Percentiles rank a stretch among this genome's conserved stretches.
phyloP scores from a whole-genome alignment of 78 protist species.

The Chrysochromulina parva region DNA sequence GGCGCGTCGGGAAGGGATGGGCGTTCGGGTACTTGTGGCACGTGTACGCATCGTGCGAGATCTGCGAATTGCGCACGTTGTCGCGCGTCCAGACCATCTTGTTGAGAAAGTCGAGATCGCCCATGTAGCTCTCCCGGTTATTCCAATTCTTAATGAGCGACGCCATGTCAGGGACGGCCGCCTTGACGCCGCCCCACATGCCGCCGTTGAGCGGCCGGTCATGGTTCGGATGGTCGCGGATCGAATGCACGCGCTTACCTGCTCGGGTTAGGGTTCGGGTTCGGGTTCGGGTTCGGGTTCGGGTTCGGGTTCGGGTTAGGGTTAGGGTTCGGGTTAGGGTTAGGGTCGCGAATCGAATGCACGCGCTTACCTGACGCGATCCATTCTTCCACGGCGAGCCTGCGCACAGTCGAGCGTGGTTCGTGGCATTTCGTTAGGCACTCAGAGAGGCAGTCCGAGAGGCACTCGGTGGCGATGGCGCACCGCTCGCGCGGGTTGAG shows the following conservation, averaged over 20 bases:
- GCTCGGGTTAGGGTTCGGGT: too few species aligned
- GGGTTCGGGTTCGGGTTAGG: too few species aligned
- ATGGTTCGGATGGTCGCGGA: constrained; percentile 45
- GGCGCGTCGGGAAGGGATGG: background rate
- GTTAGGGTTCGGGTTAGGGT: too few species aligned
- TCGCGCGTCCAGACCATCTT: constrained; percentile 7
- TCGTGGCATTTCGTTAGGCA: too few species aligned
- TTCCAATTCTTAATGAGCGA: background rate
- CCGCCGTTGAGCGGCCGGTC: constrained; percentile 27
- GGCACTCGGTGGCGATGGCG: too few species aligned
- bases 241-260: background rate
- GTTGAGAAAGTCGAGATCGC: constrained; percentile 22
- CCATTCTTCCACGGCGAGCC: constrained; percentile 47
- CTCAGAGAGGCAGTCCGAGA: too few species aligned
- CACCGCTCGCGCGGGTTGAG: background rate
- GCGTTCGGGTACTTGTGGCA: constrained; percentile 24
- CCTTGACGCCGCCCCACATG: constrained; percentile 36
- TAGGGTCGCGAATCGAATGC: too few species aligned
- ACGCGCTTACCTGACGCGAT: background rate
- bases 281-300: too few species aligned
- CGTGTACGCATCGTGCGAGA: constrained; percentile 37
- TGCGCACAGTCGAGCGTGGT: too few species aligned
- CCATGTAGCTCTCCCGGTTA: background rate
- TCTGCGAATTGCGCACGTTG: background rate
- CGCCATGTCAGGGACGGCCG: background rate